Evolutionary conservation across 1,139 yeast genomes (phyloP).

Genomic region (Suhomyces maxii): DNA sequence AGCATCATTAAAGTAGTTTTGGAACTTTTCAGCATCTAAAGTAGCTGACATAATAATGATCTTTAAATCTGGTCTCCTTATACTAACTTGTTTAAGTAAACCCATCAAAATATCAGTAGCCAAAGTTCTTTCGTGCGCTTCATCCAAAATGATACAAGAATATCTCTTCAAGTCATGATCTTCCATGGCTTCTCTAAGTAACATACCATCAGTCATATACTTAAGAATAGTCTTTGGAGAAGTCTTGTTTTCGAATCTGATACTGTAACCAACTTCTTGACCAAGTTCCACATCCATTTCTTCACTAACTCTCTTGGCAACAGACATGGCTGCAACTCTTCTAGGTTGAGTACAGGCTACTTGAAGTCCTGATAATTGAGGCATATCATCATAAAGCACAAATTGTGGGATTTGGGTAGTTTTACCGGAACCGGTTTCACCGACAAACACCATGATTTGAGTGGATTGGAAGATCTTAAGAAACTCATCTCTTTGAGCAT

Average conservation of each 20-base stretch:
- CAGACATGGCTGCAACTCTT: slow-evolving; percentile 97
- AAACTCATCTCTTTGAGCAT: slow-evolving; percentile 88
- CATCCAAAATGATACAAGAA: slow-evolving; percentile 91
- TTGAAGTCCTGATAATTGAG: slow-evolving; percentile 73
- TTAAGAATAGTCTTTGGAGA: slow-evolving; percentile 77
- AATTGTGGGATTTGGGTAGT: slow-evolving; percentile 97
- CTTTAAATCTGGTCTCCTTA: slow-evolving; percentile 83
- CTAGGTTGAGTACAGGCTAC: slow-evolving; percentile 98
- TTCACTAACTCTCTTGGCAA: slow-evolving; percentile 93
- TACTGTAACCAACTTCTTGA: slow-evolving; percentile 88
- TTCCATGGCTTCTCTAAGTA: slow-evolving; percentile 95
- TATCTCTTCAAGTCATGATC: slow-evolving; percentile 81
- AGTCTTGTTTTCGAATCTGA: slow-evolving; percentile 91
- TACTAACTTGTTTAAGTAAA: slow-evolving; percentile 74
- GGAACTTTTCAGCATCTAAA: slow-evolving; percentile 95
- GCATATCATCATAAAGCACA: slow-evolving; percentile 89
- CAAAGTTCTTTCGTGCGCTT: slow-evolving; percentile 96
- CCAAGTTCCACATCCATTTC: slow-evolving; percentile 93
- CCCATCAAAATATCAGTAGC: slow-evolving; percentile 98
- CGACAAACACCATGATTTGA: slow-evolving; percentile 96
- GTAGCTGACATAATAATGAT: slow-evolving; percentile 97
- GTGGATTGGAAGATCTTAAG: slow-evolving; percentile 77
- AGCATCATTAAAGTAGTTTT: slow-evolving; percentile 82
- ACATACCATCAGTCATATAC: slow-evolving; percentile 99
- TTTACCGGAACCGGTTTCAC: slow-evolving; percentile 98